Conservation (phyloP, 164 flowering plant species). For the Warburgia ugandensis region DNA sequence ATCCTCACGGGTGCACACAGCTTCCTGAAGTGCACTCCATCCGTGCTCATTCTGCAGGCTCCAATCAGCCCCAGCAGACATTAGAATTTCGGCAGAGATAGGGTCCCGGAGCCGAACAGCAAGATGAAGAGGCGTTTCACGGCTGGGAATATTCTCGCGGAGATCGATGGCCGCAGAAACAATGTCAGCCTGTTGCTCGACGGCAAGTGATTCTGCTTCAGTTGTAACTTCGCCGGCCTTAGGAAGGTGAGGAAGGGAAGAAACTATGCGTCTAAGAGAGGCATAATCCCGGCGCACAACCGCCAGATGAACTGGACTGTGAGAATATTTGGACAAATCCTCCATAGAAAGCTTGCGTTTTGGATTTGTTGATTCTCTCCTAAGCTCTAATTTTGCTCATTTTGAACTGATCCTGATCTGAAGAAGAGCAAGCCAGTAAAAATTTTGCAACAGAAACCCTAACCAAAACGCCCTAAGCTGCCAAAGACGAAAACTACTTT, state of each 20-base stretch:
- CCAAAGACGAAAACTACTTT: no score
- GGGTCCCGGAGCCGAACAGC: conserved; percentile 81
- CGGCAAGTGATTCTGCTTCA: conserved; percentile 73
- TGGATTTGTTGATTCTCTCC: no score
- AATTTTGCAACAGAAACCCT: no score
- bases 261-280: conserved; percentile 45
- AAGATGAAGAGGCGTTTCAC: conserved; percentile 97
- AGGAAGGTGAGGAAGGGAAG: conserved; percentile 60
- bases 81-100: conserved; percentile 72
- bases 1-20: conserved; percentile 90
- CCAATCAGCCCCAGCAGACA: conserved; percentile 98
- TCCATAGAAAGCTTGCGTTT: no score
- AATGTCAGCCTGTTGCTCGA: conserved; percentile 69
- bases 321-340: conserved; percentile 65
- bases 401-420: no score
- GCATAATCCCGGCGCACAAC: conserved; percentile 64
- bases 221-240: conserved; percentile 77
- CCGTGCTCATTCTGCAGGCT: conserved; percentile 96
- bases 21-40: conserved; percentile 98
- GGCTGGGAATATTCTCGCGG: conserved; percentile 92
- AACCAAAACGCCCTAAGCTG: no score
- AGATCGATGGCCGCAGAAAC: conserved; percentile 76
- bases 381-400: no score
- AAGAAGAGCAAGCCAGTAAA: no score
- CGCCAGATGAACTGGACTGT: conserved; percentile 82